These are phyloP conservation scores for Hemerocallis citrina DNA, from an alignment of 106 monocot genomes.

Conservation along the genomic window DNA sequence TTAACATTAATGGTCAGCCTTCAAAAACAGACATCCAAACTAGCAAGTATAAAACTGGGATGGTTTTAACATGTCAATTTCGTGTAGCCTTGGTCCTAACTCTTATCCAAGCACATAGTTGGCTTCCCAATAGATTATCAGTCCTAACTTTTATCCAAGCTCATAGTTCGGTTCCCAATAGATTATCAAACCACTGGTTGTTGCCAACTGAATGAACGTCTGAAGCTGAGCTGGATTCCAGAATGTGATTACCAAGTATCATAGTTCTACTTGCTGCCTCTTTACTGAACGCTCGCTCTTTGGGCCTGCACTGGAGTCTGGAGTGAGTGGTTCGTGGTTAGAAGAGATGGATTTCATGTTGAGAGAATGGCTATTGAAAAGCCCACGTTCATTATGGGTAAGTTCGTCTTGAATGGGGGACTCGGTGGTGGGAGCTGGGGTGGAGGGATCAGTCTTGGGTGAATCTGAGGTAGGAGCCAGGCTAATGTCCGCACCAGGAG, in stretches of 20 bases:
- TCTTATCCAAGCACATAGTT: too few species aligned
- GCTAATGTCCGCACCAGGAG: slow-evolving; percentile 12
- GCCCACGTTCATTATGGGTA: neutral
- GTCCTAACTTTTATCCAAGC: too few species aligned
- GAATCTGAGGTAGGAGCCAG: slow-evolving; percentile 14
- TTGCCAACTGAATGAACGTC: too few species aligned
- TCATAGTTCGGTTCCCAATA: too few species aligned
- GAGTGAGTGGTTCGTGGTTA: slow-evolving; percentile 44
- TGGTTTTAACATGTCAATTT: too few species aligned
- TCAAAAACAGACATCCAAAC: too few species aligned
- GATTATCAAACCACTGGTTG: too few species aligned
- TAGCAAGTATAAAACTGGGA: too few species aligned
- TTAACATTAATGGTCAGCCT: too few species aligned
- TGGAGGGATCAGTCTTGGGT: slow-evolving; percentile 59
- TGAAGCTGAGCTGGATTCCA: slow-evolving; percentile 13
- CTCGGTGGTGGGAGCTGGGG: slow-evolving; percentile 54
- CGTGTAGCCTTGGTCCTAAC: too few species aligned
- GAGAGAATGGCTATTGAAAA: slow-evolving; percentile 21
- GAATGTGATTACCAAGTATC: slow-evolving; percentile 7
- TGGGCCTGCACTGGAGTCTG: slow-evolving; percentile 41
- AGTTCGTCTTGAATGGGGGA: slow-evolving; percentile 33
- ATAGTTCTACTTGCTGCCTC: neutral
- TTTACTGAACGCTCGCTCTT: neutral
- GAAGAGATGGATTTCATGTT: slow-evolving; percentile 41
- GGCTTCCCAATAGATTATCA: too few species aligned